These are phyloP conservation scores for Leccinum griseonigrum DNA, from an alignment of 1,284 basidiomycete species.

Conservation along the genomic window DNA sequence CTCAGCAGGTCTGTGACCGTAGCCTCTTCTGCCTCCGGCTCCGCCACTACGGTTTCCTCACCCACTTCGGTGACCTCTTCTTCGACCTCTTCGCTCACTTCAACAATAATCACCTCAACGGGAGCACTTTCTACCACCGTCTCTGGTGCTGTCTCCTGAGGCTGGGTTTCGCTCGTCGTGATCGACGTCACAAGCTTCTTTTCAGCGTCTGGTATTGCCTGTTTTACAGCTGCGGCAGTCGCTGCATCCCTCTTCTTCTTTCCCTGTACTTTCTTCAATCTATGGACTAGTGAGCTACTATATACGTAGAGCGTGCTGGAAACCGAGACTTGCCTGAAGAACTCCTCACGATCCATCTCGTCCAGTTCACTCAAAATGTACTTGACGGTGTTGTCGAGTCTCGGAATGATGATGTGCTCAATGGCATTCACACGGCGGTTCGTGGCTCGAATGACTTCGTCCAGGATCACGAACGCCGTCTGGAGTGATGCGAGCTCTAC, in stretches of 20 bases:
- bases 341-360: conserved; percentile 97
- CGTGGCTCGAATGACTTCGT: conserved; percentile 98
- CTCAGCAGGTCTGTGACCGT: conserved; percentile 61
- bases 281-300: conserved; percentile 29
- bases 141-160: conserved; percentile 30
- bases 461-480: conserved; percentile 98
- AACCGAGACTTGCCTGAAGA: conserved; percentile 69
- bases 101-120: background rate
- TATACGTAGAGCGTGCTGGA: background rate
- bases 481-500: conserved; percentile 97
- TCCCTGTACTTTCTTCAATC: conserved; percentile 93
- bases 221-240: conserved; percentile 26
- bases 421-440: conserved; percentile 99
- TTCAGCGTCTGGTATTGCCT: conserved; percentile 16
- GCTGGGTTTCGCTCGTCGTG: conserved; percentile 18
- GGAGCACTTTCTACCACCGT: conserved; percentile 22
- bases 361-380: conserved; percentile 95
- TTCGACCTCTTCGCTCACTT: background rate
- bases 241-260: conserved; percentile 82
- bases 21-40: conserved; percentile 30
- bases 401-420: conserved; percentile 96
- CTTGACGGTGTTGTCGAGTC: conserved; percentile 95
- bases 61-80: conserved; percentile 5
- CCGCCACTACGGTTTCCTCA: conserved; percentile 9
- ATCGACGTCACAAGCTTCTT: conserved; percentile 28